Percentiles rank a stretch among this genome's conserved stretches.
Evolutionary conservation across 345 rosid genomes (phyloP).

Genomic region (Clarkia xantiana): DNA sequence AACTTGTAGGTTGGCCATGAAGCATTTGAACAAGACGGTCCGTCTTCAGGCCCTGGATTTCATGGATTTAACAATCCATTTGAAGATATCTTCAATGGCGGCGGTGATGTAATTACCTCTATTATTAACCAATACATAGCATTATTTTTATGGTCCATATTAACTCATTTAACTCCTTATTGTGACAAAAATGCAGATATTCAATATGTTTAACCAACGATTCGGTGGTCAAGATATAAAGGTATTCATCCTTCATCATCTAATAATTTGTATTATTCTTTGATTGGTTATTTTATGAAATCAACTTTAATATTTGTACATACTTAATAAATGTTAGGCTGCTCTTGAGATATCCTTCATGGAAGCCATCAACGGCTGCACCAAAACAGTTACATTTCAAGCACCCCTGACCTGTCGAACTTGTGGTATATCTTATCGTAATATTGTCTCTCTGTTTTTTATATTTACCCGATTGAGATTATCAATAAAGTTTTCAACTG

Average conservation of each 20-base stretch:
- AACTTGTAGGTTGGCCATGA: constrained; percentile 82
- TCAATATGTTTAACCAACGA: constrained; percentile 41
- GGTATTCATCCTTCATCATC: constrained; percentile 24
- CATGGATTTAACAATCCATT: constrained; percentile 68
- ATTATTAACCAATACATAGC: not conserved
- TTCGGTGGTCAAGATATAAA: constrained; percentile 86
- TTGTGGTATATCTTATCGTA: constrained; percentile 70
- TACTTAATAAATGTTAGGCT: constrained; percentile 29
- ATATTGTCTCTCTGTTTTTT: not conserved
- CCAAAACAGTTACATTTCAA: constrained; percentile 67
- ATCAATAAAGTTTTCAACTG: not conserved
- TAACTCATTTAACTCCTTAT: constrained; percentile 6
- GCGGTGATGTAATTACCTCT: constrained; percentile 14
- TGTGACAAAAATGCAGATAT: constrained; percentile 30
- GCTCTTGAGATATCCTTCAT: constrained; percentile 82
- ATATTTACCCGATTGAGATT: not conserved
- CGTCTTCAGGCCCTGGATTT: constrained; percentile 39
- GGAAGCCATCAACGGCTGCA: constrained; percentile 99
- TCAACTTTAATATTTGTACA: too few relatives aligned
- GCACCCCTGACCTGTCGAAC: constrained; percentile 74
- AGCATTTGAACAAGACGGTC: constrained; percentile 66
- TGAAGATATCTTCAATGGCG: constrained; percentile 28
- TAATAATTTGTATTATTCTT: not conserved
- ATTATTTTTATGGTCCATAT: not conserved
- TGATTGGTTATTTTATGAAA: too few relatives aligned